These are phyloP conservation scores for Bothriochloa decipiens DNA, from an alignment of 176 grass and related monocot genomes.

Conservation along the genomic window DNA sequence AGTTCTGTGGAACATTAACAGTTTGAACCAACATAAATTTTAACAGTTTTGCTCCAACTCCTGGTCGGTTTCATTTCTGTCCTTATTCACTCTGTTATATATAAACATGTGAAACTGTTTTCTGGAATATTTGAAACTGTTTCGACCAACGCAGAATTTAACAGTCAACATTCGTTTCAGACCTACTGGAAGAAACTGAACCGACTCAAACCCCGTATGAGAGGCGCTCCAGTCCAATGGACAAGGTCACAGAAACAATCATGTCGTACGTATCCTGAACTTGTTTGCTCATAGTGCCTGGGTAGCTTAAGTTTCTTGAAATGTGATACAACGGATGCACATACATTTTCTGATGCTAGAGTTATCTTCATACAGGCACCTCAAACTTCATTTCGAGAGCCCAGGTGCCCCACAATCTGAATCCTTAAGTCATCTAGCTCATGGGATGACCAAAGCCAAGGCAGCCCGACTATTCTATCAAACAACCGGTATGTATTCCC, in stretches of 20 bases:
- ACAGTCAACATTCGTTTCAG: conserved; percentile 44
- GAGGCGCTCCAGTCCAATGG: conserved; percentile 37
- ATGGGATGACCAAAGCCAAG: conserved; percentile 60
- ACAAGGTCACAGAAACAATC: conserved; percentile 70
- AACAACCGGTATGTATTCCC: conserved; percentile 54
- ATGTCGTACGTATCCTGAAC: conserved; percentile 53
- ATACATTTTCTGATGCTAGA: conserved; percentile 36
- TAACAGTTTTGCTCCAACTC: conserved; percentile 37
- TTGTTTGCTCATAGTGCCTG: conserved; percentile 22
- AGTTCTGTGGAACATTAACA: background rate
- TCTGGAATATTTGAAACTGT: background rate
- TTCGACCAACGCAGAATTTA: conserved; percentile 27
- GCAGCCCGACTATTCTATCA: conserved; percentile 92
- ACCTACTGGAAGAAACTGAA: conserved; percentile 76
- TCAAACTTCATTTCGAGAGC: conserved; percentile 85
- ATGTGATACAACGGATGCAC: background rate
- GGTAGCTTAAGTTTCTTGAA: conserved; percentile 33
- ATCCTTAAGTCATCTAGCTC: conserved; percentile 67
- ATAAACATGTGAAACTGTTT: conserved; percentile 15
- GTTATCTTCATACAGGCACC: conserved; percentile 53
- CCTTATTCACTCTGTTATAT: background rate
- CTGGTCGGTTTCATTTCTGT: conserved; percentile 45
- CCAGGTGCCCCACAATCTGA: conserved; percentile 62
- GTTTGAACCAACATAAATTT: conserved; percentile 22
- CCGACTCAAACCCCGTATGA: conserved; percentile 68